phyloP scores from a whole-genome alignment of 257 asterid genomes.

The Handroanthus guayacan region DNA sequence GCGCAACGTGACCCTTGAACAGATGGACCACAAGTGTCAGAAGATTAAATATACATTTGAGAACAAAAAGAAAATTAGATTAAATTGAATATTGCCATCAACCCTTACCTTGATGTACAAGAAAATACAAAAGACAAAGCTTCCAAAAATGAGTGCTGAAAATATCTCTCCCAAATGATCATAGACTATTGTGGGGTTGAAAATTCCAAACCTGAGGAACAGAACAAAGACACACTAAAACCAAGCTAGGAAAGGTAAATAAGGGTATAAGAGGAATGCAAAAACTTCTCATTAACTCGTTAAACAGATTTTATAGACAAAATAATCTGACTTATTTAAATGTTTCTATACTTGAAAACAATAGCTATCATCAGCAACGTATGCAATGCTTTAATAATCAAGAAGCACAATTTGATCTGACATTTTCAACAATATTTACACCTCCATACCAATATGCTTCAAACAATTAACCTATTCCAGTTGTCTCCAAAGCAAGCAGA shows the following conservation, averaged over 20 bases:
- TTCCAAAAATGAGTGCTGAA: slow-evolving; percentile 89
- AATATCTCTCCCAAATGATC: slow-evolving; percentile 93
- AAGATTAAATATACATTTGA: slow-evolving; percentile 29
- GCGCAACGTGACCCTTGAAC: slow-evolving; percentile 80
- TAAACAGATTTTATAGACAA: slow-evolving; percentile 19
- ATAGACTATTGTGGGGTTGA: slow-evolving; percentile 86
- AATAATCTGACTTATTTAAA: not conserved
- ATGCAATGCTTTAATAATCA: not conserved
- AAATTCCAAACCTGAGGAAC: slow-evolving; percentile 77
- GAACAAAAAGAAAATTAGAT: slow-evolving; percentile 15
- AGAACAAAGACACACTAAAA: slow-evolving; percentile 28
- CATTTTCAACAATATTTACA: slow-evolving; percentile 4
- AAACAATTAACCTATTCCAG: slow-evolving; percentile 7
- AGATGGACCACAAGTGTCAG: slow-evolving; percentile 46
- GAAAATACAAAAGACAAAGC: slow-evolving; percentile 79
- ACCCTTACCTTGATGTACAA: slow-evolving; percentile 81
- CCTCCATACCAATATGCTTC: not conserved
- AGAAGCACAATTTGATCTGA: not conserved
- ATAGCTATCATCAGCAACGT: not conserved
- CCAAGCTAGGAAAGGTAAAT: slow-evolving; percentile 27
- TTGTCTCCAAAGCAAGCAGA: slow-evolving; percentile 19
- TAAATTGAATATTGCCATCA: slow-evolving; percentile 17
- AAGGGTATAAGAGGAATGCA: not conserved
- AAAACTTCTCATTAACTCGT: slow-evolving; percentile 26
- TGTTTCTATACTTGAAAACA: slow-evolving; percentile 13